Evolutionary conservation across 495 filamentous ascomycete genomes (phyloP).

Genomic region (Cladorrhinum samala): DNA sequence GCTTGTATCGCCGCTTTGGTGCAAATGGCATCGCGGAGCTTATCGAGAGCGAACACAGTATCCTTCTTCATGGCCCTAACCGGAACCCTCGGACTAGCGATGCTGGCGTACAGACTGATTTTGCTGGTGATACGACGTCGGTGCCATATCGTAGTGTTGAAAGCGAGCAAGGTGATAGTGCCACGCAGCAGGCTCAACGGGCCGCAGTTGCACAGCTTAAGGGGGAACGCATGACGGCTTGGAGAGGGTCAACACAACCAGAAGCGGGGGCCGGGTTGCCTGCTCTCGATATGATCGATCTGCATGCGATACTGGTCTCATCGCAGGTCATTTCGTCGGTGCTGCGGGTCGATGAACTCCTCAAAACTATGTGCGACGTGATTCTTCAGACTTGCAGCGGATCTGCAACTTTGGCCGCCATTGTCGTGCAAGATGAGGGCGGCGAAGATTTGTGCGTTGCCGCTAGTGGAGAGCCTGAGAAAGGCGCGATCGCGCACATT

Average conservation of each 20-base stretch:
- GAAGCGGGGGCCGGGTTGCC: slow-evolving; percentile 47
- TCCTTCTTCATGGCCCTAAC: slow-evolving; percentile 61
- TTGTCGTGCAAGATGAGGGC: slow-evolving; percentile 44
- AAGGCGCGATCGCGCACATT: slow-evolving; percentile 54
- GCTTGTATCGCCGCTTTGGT: slow-evolving; percentile 66
- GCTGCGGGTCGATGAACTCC: slow-evolving; percentile 72
- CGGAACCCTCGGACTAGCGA: slow-evolving; percentile 58
- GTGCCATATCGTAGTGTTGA: slow-evolving; percentile 47
- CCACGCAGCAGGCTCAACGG: slow-evolving; percentile 44
- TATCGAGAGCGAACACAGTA: slow-evolving; percentile 64
- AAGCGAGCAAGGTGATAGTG: slow-evolving; percentile 50
- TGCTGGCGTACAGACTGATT: slow-evolving; percentile 67
- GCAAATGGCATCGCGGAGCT: slow-evolving; percentile 68
- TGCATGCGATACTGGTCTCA: slow-evolving; percentile 79
- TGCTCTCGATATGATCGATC: slow-evolving; percentile 73
- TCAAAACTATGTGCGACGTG: slow-evolving; percentile 86
- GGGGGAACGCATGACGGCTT: slow-evolving; percentile 59
- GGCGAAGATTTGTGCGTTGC: slow-evolving; percentile 53
- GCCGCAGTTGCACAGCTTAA: slow-evolving; percentile 44
- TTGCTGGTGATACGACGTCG: slow-evolving; percentile 53
- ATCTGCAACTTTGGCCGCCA: slow-evolving; percentile 68
- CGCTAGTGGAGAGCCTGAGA: slow-evolving; percentile 64
- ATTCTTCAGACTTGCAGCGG: slow-evolving; percentile 81
- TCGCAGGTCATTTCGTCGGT: slow-evolving; percentile 89
- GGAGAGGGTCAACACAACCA: slow-evolving; percentile 47